Evolutionary conservation across 257 asterid species (phyloP).

Genomic region (Solanum sitiens): DNA sequence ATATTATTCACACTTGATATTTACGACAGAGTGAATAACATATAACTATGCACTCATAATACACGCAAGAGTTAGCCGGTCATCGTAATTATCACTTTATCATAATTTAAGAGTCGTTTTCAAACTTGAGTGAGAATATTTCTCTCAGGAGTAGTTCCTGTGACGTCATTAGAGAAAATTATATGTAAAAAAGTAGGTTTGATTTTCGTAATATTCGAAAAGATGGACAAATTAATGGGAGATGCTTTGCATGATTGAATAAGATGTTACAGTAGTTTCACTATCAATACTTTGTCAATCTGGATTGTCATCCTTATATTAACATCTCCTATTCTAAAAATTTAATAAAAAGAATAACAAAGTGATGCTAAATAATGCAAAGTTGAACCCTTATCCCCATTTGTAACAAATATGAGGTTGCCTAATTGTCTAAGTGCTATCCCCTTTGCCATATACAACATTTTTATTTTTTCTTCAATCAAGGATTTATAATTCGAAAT

Average conservation of each 20-base stretch:
- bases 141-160: not conserved
- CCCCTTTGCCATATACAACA: not conserved
- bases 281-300: not conserved
- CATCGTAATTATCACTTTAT: not conserved
- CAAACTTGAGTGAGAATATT: not conserved
- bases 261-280: conserved; percentile 1
- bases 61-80: too few relatives aligned
- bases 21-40: too few relatives aligned
- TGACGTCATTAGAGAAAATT: not conserved
- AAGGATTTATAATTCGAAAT: fast-evolving
- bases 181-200: not conserved
- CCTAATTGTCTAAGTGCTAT: not conserved
- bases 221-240: conserved; percentile 1
- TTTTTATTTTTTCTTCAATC: not conserved
- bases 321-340: not conserved
- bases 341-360: not conserved
- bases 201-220: conserved; percentile 2
- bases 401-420: conserved; percentile 1
- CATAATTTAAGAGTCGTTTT: not conserved
- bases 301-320: not conserved
- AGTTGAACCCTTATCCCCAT: not conserved
- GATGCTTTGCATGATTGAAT: conserved; percentile 7
- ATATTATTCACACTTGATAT: too few relatives aligned
- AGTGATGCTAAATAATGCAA: not conserved
- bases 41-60: too few relatives aligned